Percentiles rank a stretch among this genome's conserved stretches.
phyloP scores from a whole-genome alignment of 345 rosid genomes.

The Sonneratia caseolaris region DNA sequence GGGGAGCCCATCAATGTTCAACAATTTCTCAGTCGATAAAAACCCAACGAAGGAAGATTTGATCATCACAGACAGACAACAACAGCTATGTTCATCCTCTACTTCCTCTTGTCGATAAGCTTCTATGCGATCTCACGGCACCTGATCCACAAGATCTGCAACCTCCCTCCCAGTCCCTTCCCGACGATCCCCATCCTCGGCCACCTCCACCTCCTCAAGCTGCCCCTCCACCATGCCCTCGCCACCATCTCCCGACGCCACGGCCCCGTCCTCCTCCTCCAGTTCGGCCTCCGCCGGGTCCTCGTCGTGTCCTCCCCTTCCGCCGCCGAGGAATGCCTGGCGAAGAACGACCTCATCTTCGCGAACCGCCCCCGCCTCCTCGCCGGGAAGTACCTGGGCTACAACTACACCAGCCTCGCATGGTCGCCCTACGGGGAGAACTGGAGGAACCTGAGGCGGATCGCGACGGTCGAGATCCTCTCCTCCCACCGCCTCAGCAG shows the following conservation, averaged over 20 bases:
- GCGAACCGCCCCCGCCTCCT: conserved; percentile 23
- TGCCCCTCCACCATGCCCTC: conserved; percentile 18
- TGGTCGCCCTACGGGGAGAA: conserved; percentile 20
- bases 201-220: conserved; percentile 26
- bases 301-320: conserved; percentile 21
- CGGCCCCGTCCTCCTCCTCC: conserved; percentile 22
- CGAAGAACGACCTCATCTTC: conserved; percentile 21
- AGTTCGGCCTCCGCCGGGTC: conserved; percentile 15
- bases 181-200: conserved; percentile 24
- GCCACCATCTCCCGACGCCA: conserved; percentile 5
- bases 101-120: conserved; percentile 8
- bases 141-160: conserved; percentile 12
- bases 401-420: conserved; percentile 16
- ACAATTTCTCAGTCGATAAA: no score
- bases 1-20: no score
- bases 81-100: not conserved
- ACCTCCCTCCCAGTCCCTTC: conserved; percentile 27
- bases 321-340: conserved; percentile 18
- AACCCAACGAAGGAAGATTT: no score
- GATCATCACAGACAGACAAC: no score
- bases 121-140: conserved; percentile 8
- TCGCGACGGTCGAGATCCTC: conserved; percentile 22
- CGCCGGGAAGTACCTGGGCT: conserved; percentile 12
- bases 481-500: conserved; percentile 21
- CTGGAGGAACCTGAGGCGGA: conserved; percentile 18